phyloP scores from a whole-genome alignment of 2,329 filamentous ascomycete genomes.

The Colletotrichum somersetense region DNA sequence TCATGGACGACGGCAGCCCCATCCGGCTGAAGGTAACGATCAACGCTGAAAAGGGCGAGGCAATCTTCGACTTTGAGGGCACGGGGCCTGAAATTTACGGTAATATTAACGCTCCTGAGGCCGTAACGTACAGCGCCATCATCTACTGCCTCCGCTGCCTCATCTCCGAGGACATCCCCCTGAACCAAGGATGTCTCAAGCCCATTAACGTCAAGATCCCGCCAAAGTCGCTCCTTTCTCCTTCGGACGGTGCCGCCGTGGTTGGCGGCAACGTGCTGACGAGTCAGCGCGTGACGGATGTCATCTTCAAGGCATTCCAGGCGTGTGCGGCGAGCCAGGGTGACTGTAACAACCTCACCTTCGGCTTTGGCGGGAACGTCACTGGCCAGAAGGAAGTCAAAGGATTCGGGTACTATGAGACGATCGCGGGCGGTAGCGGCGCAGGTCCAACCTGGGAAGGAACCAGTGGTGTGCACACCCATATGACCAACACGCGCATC shows the following conservation, averaged over 20 bases:
- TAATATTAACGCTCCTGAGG: slow-evolving; percentile 85
- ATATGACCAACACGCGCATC: slow-evolving; percentile 85
- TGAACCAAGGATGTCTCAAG: slow-evolving; percentile 85
- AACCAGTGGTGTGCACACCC: slow-evolving; percentile 59
- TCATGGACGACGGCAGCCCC: slow-evolving; percentile 87
- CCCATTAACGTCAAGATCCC: slow-evolving; percentile 83
- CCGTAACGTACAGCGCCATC: slow-evolving; percentile 87
- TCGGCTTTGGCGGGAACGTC: slow-evolving; percentile 73
- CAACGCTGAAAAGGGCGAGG: slow-evolving; percentile 79
- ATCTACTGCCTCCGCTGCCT: slow-evolving; percentile 87
- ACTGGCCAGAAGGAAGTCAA: slow-evolving; percentile 53
- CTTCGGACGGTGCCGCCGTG: slow-evolving; percentile 81
- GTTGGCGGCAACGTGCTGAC: slow-evolving; percentile 82
- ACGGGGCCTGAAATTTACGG: slow-evolving; percentile 85
- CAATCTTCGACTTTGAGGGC: slow-evolving; percentile 83
- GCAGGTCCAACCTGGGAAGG: slow-evolving; percentile 70
- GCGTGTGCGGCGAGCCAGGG: slow-evolving; percentile 85
- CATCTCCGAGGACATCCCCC: slow-evolving; percentile 83
- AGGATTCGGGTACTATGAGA: slow-evolving; percentile 70
- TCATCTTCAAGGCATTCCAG: slow-evolving; percentile 76
- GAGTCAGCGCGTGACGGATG: slow-evolving; percentile 59
- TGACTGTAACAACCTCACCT: slow-evolving; percentile 87
- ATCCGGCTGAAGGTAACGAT: slow-evolving; percentile 82
- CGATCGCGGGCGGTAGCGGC: slow-evolving; percentile 73
- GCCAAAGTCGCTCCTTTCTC: slow-evolving; percentile 78